Evolutionary conservation across 73 alveolate species (phyloP).

Genomic region (Uronychia setigera): DNA sequence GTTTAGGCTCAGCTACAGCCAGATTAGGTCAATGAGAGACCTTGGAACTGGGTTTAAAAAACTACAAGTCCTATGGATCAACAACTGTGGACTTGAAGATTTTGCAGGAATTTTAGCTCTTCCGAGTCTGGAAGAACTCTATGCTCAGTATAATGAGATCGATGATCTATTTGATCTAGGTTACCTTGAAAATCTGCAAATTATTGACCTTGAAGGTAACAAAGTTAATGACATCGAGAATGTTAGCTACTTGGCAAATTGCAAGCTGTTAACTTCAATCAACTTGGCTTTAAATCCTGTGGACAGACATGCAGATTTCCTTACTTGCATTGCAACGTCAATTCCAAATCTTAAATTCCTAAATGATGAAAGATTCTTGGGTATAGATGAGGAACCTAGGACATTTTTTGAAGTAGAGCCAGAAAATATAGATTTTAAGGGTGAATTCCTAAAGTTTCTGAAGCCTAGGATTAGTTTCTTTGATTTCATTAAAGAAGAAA

Average conservation of each 20-base stretch:
- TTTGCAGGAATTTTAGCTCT: conserved; percentile 54
- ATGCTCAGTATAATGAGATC: conserved; percentile 31
- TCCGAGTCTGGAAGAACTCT: conserved; percentile 46
- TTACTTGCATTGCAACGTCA: neutral
- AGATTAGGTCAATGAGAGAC: conserved; percentile 46
- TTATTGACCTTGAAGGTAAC: conserved; percentile 55
- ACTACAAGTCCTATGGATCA: conserved; percentile 34
- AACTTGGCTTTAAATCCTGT: conserved; percentile 48
- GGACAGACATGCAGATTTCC: neutral
- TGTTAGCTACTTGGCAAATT: conserved; percentile 23
- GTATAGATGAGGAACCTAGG: neutral
- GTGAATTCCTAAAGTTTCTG: neutral
- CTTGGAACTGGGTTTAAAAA: conserved; percentile 40
- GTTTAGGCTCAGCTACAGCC: conserved; percentile 44
- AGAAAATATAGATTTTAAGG: neutral
- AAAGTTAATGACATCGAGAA: conserved; percentile 29
- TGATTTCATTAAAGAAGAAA: neutral
- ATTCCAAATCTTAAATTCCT: neutral
- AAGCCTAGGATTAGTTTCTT: neutral
- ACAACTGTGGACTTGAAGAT: conserved; percentile 48
- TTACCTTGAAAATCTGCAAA: conserved; percentile 31
- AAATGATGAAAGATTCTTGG: neutral
- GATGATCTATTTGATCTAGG: conserved; percentile 65
- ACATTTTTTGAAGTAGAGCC: neutral
- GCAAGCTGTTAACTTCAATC: conserved; percentile 1